phyloP scores from a whole-genome alignment of 139 green algal species.

The Marvania coccoides region DNA sequence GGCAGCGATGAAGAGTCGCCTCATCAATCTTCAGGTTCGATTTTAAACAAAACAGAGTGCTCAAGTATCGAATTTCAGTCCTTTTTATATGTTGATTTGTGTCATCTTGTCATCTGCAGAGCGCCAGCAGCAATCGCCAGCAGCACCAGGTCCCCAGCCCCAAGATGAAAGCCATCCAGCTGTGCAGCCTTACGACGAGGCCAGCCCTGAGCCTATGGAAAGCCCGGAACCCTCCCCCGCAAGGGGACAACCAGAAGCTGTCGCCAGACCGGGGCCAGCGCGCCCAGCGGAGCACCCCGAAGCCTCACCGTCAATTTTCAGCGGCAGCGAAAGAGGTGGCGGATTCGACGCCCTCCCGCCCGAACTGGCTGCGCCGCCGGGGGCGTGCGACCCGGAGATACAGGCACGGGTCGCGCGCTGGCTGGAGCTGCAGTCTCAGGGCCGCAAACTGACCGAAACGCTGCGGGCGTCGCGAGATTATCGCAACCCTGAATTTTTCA shows the following conservation, averaged over 20 bases:
- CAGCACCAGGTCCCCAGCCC: too few relatives aligned
- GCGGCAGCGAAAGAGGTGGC: constrained; percentile 12
- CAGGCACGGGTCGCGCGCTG: background rate
- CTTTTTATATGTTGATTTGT: too few relatives aligned
- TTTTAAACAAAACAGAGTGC: too few relatives aligned
- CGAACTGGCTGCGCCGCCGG: constrained; percentile 3
- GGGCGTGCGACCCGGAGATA: background rate
- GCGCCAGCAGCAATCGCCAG: too few relatives aligned
- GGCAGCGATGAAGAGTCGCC: constrained; percentile 32
- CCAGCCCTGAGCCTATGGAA: too few relatives aligned
- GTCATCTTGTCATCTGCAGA: too few relatives aligned
- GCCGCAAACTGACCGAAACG: background rate
- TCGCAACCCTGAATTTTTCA: constrained; percentile 65
- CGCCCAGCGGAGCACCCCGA: background rate
- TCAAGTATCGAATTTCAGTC: too few relatives aligned
- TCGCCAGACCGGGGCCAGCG: too few relatives aligned
- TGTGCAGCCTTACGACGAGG: too few relatives aligned
- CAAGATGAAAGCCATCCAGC: too few relatives aligned
- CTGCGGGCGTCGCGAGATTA: constrained; percentile 22
- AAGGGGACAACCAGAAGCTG: too few relatives aligned
- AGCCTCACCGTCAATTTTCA: background rate
- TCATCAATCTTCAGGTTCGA: background rate
- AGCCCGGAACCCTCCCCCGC: too few relatives aligned
- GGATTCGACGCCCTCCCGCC: background rate
- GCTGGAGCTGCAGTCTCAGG: background rate